phyloP scores from a whole-genome alignment of 768 basidiomycete genomes.

The Suillus discolor region DNA sequence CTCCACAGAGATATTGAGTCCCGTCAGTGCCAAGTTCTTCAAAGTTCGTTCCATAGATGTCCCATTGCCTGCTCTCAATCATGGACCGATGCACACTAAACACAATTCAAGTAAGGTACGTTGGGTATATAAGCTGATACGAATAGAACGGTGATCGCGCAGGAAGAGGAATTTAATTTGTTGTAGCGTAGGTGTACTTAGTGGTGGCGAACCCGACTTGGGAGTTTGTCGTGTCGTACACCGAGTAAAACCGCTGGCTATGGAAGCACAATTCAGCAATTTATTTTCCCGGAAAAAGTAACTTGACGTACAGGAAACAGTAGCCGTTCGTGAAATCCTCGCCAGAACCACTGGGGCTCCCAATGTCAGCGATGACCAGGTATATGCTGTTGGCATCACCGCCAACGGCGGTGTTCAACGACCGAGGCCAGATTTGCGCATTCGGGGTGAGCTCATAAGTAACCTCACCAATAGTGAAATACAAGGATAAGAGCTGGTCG shows the following conservation, averaged over 20 bases:
- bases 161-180: not conserved
- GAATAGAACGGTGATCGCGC: not conserved
- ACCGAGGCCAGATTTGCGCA: constrained; percentile 19
- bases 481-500: constrained; percentile 4
- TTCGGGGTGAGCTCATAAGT: no score
- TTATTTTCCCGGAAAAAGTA: constrained; percentile 9
- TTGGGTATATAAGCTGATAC: not conserved
- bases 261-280: not conserved
- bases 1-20: not conserved
- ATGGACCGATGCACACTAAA: not conserved
- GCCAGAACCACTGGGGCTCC: constrained; percentile 6
- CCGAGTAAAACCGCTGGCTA: constrained; percentile 36
- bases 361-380: constrained; percentile 11
- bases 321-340: constrained; percentile 12
- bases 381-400: constrained; percentile 18
- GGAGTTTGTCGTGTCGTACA: constrained; percentile 34
- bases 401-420: constrained; percentile 21
- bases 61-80: not conserved
- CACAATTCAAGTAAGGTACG: not conserved
- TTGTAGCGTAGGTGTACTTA: constrained; percentile 23
- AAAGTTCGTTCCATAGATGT: not conserved
- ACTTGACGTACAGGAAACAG: constrained; percentile 22
- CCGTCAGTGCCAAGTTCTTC: not conserved
- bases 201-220: constrained; percentile 39
- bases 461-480: constrained; percentile 12